Evolutionary conservation across 495 filamentous ascomycete species (phyloP).

Genomic region (Daldinia vernicosa): DNA sequence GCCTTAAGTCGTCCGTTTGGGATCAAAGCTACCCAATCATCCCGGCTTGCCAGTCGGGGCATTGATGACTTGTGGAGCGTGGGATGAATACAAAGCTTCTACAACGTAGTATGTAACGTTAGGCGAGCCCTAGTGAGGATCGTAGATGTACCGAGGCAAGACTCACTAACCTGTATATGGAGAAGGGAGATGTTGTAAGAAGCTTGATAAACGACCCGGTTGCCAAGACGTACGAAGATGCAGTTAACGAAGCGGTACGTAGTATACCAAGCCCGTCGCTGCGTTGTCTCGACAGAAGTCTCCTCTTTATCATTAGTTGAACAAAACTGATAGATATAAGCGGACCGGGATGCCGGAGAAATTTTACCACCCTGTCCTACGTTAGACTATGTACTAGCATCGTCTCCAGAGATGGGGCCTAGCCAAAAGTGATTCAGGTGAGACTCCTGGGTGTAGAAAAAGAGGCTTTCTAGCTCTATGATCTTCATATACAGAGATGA

Average conservation of each 20-base stretch:
- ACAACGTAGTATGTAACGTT: slow-evolving; percentile 45
- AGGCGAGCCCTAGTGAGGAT: slow-evolving; percentile 34
- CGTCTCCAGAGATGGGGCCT: slow-evolving; percentile 1
- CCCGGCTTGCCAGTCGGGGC: slow-evolving; percentile 21
- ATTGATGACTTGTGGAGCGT: slow-evolving; percentile 37
- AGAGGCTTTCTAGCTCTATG: slow-evolving; percentile 4
- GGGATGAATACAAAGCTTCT: slow-evolving; percentile 37
- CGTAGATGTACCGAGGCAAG: slow-evolving; percentile 37
- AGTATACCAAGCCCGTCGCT: slow-evolving; percentile 37
- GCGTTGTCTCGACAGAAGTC: slow-evolving; percentile 26
- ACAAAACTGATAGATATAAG: slow-evolving; percentile 23
- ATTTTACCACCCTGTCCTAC: slow-evolving; percentile 29
- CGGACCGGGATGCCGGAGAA: slow-evolving; percentile 44
- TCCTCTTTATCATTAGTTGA: slow-evolving; percentile 20
- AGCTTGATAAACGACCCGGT: slow-evolving; percentile 31
- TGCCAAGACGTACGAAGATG: slow-evolving; percentile 40
- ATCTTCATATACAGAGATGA: slow-evolving; percentile 26
- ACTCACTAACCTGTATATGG: slow-evolving; percentile 32
- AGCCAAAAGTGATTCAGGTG: slow-evolving; percentile 10
- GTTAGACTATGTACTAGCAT: slow-evolving; percentile 16
- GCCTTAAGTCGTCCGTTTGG: slow-evolving; percentile 33
- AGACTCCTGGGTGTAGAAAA: slow-evolving; percentile 3
- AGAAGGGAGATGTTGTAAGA: slow-evolving; percentile 27
- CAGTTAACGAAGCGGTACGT: slow-evolving; percentile 36
- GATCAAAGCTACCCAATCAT: slow-evolving; percentile 36